These are phyloP conservation scores for Strobilomyces echinocephalus DNA, from an alignment of 768 basidiomycete species.

Conservation along the genomic window DNA sequence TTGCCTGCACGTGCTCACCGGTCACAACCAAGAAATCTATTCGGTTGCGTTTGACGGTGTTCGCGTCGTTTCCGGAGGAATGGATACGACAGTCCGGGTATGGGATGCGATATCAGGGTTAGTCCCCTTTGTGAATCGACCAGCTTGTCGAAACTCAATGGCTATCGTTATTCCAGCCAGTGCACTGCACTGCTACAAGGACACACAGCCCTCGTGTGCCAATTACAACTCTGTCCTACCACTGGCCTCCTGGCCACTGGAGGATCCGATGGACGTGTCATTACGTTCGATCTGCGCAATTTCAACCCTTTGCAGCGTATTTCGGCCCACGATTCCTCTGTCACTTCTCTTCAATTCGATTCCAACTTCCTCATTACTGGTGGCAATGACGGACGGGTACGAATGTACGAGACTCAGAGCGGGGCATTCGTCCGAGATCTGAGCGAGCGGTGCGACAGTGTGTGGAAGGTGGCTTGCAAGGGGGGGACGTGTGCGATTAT, in stretches of 20 bases:
- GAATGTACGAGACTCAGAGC: slow-evolving; percentile 63
- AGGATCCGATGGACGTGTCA: slow-evolving; percentile 83
- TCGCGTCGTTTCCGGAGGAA: slow-evolving; percentile 76
- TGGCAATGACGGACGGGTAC: slow-evolving; percentile 81
- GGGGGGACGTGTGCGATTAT: slow-evolving; percentile 73
- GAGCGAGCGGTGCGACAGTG: slow-evolving; percentile 69
- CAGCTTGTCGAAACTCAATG: neutral
- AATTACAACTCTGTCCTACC: slow-evolving; percentile 70
- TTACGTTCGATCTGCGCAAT: slow-evolving; percentile 55
- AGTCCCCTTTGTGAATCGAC: slow-evolving; percentile 21
- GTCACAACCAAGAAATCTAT: slow-evolving; percentile 88
- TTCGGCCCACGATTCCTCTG: slow-evolving; percentile 82
- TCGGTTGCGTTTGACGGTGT: slow-evolving; percentile 86
- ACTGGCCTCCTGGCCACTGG: slow-evolving; percentile 65
- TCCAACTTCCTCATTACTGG: slow-evolving; percentile 75
- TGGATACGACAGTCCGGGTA: slow-evolving; percentile 89
- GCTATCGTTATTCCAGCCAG: slow-evolving; percentile 39
- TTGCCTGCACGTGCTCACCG: slow-evolving; percentile 75
- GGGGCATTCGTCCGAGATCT: slow-evolving; percentile 72
- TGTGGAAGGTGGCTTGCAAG: slow-evolving; percentile 83
- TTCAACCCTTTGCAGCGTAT: slow-evolving; percentile 56
- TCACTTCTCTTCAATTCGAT: slow-evolving; percentile 87
- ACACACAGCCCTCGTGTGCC: slow-evolving; percentile 89
- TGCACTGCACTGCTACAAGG: slow-evolving; percentile 85
- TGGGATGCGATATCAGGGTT: slow-evolving; percentile 89